Base-by-base conservation (phyloP, 805 yeast species). In the Candida rishiriensis region DNA sequence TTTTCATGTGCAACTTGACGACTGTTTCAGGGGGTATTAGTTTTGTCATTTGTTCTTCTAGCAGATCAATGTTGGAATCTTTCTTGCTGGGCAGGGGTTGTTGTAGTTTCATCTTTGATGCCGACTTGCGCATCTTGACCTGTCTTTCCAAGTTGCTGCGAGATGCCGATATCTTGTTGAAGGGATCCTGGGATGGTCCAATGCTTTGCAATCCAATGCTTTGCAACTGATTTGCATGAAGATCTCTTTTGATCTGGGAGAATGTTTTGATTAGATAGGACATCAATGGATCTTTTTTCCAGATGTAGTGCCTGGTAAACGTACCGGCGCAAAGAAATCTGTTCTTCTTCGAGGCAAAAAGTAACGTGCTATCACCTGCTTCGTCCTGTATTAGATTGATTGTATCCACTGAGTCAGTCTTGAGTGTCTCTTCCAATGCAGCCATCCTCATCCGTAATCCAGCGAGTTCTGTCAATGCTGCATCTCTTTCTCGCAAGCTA, bases 1-100 rank as follows among this genome's bases (percentile, higher is more conserved):
- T 53, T 18, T 66, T 60, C 10, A 75, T 47, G 39, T 71, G 64
- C n/a, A 55, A 46, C 64, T 70, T 57, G 3, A 73, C 56, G 0
- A 68, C 64, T 26, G 53, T 56, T 41, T 59, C 59, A 5, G 58
- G 43, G 2, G 70, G 69, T 12, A 65, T 39, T 3, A 43, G 42
- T 16, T 36, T n/a, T 10, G 43, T 43, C 41, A 59, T 43, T 18
- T 46, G 43, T 35, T 13, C 12, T 17, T 42, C 39, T 11, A 47
- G 39, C 8, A 38, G 21, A 6, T 39, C 43, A 21, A 21, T 10
- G 17, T 26, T 12, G 21, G 40, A 18, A 16, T 31, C 35, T 28
- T 2, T 29, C 33, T 35, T 16, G 29, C 18, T 29, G 21, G 38
- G 13, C 16, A 12, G 30, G 14, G 32, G 26, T 14, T 17, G n/a